Percentiles rank a stretch among this genome's conserved stretches.
Conservation (phyloP, 192 early-diverging fungal genomes). For the Linnemannia hyalina region DNA sequence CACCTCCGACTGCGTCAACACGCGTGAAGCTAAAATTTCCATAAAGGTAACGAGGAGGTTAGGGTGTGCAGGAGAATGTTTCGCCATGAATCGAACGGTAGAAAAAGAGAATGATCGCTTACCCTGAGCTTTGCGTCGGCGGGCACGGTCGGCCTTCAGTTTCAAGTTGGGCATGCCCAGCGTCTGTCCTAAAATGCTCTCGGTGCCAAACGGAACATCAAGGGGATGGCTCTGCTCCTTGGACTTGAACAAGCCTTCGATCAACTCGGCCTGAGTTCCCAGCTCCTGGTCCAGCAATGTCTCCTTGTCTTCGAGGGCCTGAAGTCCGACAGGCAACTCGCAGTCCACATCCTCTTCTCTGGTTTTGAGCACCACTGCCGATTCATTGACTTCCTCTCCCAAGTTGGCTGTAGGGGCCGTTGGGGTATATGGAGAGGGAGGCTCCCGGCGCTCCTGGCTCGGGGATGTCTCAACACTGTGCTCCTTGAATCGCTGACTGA, state of each 20-base stretch:
- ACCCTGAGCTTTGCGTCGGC: conserved; percentile 38
- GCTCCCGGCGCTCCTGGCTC: conserved; percentile 8
- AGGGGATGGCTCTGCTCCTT: conserved; percentile 12
- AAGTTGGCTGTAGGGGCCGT: neutral
- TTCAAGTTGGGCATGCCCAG: conserved; percentile 14
- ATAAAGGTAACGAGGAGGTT: neutral
- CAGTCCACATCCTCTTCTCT: conserved; percentile 47
- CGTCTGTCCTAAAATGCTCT: conserved; percentile 20
- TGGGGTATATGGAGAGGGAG: conserved; percentile 37
- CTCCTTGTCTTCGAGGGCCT: conserved; percentile 32
- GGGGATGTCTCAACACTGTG: conserved; percentile 12
- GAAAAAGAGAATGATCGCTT: neutral
- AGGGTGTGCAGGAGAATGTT: neutral
- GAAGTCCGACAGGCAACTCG: conserved; percentile 29
- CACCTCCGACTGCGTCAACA: conserved; percentile 28
- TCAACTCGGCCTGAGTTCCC: conserved; percentile 29
- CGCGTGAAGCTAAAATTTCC: conserved; percentile 24
- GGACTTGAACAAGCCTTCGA: conserved; percentile 32
- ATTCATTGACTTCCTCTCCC: neutral
- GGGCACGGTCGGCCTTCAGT: conserved; percentile 27
- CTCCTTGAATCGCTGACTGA: conserved; percentile 40
- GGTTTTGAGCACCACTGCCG: conserved; percentile 2
- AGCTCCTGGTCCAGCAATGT: conserved; percentile 22
- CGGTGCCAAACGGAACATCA: conserved; percentile 10
- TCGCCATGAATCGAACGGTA: neutral